Evolutionary conservation across 75 land plant genomes (phyloP).

Genomic region (Cupressus sempervirens): DNA sequence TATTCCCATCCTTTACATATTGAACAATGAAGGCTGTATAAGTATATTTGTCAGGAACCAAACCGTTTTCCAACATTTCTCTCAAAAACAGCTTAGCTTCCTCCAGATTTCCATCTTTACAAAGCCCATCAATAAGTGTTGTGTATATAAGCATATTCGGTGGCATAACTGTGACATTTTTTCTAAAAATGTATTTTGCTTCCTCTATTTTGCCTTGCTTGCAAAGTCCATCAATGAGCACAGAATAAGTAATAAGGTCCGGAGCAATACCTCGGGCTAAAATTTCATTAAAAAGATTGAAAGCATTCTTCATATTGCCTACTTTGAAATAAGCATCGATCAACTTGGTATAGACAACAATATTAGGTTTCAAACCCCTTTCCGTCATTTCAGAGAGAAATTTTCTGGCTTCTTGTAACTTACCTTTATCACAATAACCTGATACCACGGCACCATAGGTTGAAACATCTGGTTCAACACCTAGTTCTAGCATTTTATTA

Average conservation of each 20-base stretch:
- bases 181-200: conserved; percentile 38
- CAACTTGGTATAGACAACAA: conserved; percentile 45
- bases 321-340: conserved; percentile 43
- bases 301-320: conserved; percentile 40
- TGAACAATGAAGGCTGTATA: conserved; percentile 47
- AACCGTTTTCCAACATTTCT: conserved; percentile 38
- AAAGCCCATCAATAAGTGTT: conserved; percentile 52
- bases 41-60: conserved; percentile 34
- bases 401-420: conserved; percentile 37
- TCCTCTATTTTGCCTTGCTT: conserved; percentile 34
- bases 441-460: conserved; percentile 49
- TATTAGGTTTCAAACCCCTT: conserved; percentile 22
- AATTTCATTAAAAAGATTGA: conserved; percentile 33
- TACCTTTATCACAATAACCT: conserved; percentile 39
- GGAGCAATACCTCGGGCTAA: conserved; percentile 20
- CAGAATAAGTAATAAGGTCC: conserved; percentile 29
- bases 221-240: conserved; percentile 53
- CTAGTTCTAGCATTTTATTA: conserved; percentile 37
- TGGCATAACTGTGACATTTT: conserved; percentile 29
- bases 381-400: conserved; percentile 37
- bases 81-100: conserved; percentile 38
- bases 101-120: conserved; percentile 36
- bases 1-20: conserved; percentile 38
- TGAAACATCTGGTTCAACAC: conserved; percentile 34
- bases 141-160: conserved; percentile 64